phyloP scores from a whole-genome alignment of 768 basidiomycete genomes.

The Sarcomyxa edulis region DNA sequence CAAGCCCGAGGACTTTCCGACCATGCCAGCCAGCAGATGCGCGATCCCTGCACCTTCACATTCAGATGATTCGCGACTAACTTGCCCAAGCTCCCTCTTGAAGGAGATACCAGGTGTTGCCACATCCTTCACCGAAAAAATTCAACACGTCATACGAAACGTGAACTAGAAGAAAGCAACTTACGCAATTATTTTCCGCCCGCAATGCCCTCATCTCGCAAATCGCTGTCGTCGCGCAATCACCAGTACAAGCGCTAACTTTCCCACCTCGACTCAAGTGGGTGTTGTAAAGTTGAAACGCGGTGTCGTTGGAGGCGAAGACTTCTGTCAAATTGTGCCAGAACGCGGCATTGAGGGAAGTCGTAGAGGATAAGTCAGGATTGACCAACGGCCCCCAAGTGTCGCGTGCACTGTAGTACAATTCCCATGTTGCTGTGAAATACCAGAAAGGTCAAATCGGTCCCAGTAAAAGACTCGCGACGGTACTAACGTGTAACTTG shows the following conservation, averaged over 20 bases:
- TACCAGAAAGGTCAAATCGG: neutral
- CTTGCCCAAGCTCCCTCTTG: conserved; percentile 8
- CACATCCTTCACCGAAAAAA: conserved; percentile 18
- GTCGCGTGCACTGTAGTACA: conserved; percentile 52
- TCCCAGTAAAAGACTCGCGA: neutral
- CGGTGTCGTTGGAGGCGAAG: conserved; percentile 39
- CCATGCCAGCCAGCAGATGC: conserved; percentile 15
- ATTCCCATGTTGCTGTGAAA: conserved; percentile 42
- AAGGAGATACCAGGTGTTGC: conserved; percentile 19
- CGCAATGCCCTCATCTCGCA: conserved; percentile 40
- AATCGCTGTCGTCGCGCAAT: conserved; percentile 34
- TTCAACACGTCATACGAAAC: conserved; percentile 11
- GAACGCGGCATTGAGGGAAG: conserved; percentile 45
- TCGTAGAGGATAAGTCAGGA: conserved; percentile 24
- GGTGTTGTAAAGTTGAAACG: conserved; percentile 40
- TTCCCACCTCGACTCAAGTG: conserved; percentile 35
- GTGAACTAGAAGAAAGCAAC: conserved; percentile 14
- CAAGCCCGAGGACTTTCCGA: too few species aligned
- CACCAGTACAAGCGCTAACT: conserved; percentile 26
- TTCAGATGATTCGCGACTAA: conserved; percentile 13
- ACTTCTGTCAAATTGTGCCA: conserved; percentile 59
- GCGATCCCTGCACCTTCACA: conserved; percentile 26
- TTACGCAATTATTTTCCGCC: conserved; percentile 38
- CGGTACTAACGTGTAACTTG: conserved; percentile 36
- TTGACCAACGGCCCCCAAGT: conserved; percentile 43